Conservation (phyloP, 306 rosid species). For the Citrullus colocynthis region DNA sequence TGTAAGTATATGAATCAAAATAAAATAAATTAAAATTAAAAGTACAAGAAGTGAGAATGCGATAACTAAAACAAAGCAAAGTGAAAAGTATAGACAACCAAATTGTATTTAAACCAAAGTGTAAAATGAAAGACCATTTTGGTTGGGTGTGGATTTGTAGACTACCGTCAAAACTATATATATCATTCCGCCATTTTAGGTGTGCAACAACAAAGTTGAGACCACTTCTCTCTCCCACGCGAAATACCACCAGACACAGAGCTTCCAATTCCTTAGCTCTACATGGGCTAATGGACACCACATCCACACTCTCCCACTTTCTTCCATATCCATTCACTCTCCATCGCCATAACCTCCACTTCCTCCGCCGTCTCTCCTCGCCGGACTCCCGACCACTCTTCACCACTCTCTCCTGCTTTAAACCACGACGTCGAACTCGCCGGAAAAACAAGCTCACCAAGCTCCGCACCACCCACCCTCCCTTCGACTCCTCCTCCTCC, state of each 20-base stretch:
- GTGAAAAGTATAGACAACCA: too few relatives aligned
- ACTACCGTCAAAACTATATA: too few relatives aligned
- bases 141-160: too few relatives aligned
- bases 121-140: too few relatives aligned
- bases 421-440: constrained; percentile 36
- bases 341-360: background rate
- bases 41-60: too few relatives aligned
- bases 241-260: background rate
- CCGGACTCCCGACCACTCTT: constrained; percentile 5
- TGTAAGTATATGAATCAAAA: too few relatives aligned
- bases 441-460: constrained; percentile 26
- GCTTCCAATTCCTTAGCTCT: background rate
- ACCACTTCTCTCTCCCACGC: too few relatives aligned
- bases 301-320: background rate
- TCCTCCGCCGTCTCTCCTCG: background rate
- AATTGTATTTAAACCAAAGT: too few relatives aligned
- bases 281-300: constrained; percentile 12
- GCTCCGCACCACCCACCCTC: constrained; percentile 10
- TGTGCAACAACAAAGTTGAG: too few relatives aligned
- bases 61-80: too few relatives aligned
- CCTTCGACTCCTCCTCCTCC: constrained; percentile 12
- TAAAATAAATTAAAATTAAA: too few relatives aligned
- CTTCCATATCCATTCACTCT: constrained; percentile 2
- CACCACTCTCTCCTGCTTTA: constrained; percentile 23
- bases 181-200: background rate